Evolutionary conservation across 169 alveolate species (phyloP).

Genomic region (Neospora caninum): DNA sequence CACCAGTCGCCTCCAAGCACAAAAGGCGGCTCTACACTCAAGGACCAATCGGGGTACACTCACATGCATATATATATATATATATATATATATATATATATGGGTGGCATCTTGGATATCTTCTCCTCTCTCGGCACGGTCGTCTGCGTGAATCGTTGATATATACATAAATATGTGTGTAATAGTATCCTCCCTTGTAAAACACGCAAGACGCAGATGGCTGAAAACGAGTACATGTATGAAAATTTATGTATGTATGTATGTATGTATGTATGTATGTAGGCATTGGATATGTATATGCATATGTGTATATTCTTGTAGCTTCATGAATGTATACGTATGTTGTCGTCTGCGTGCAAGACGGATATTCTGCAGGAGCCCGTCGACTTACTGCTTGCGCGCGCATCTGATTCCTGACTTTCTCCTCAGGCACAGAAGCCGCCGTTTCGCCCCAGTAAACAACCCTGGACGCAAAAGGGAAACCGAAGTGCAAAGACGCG

Average conservation of each 20-base stretch:
- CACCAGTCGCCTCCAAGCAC: no score
- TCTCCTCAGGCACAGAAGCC: background rate
- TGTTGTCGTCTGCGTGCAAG: background rate
- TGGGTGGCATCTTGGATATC: no score
- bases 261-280: background rate
- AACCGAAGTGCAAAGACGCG: no score
- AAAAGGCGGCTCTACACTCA: no score
- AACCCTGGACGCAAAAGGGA: background rate
- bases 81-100: no score
- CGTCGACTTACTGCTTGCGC: slow-evolving; percentile 22
- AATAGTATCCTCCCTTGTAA: no score
- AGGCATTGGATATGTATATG: background rate
- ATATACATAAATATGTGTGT: no score
- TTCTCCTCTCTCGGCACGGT: no score
- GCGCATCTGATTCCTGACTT: background rate
- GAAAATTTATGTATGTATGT: background rate
- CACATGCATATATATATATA: background rate
- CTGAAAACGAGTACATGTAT: background rate
- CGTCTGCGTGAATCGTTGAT: no score
- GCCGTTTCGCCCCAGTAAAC: slow-evolving; percentile 48
- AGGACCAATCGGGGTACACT: background rate
- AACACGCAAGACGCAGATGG: background rate
- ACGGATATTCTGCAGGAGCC: background rate
- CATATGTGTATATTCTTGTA: background rate
- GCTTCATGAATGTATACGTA: background rate